Evolutionary conservation across 2,329 filamentous ascomycete species (phyloP), one percentile per base, ranked within the genome.

Genomic region (Penicillium oxalicum): DNA sequence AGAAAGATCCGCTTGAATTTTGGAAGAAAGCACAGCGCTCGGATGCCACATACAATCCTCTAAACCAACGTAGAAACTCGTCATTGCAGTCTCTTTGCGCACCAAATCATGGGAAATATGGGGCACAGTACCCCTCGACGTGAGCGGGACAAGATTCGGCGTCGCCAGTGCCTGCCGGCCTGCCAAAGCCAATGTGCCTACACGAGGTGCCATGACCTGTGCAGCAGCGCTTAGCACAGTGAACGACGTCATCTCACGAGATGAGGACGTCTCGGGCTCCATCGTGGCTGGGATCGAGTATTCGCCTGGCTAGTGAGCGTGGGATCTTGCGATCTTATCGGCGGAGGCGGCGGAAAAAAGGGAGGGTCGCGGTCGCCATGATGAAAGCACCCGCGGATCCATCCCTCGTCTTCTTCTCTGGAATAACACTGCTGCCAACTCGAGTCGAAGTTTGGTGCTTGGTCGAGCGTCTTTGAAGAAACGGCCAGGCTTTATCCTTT

Each of bases 61-160:
- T 27, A 97, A 73, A 0, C 86, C 88, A 61, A 93, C 75, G 65
- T 95, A 95, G 3, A 88, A 77, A 26, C 86, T 87, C 27, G 75
- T 74, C 50, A 94, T 75, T 4, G 78, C 66, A 1, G 84, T 83
- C 60, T 86, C 76, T 47, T 81, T 83, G 36, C 71, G 67, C 56
- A 93, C 75, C 52, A 86, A 86, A 73, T 98, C 93, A 35, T 90
- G 91, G 3, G 91, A 87, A 55, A 98, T 72, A 71, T 98, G 93
- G 44, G 93, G 90, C 33, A 97, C 75, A 1, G 81, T 81, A 24
- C 93, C 93, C 61, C 93, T 81, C 32, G 93, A 96, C 3, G 87
- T 87, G 56, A 87, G 76, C 44, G 82, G 84, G 50, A 95, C 74
- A 67, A 86, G 95, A 64, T 87, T 86, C 38, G 93, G 93, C 28